A percentile compares a stretch with the other conserved stretches of the same genome.
phyloP scores from a whole-genome alignment of 305 asterid genomes.

The Plantago coronopus region DNA sequence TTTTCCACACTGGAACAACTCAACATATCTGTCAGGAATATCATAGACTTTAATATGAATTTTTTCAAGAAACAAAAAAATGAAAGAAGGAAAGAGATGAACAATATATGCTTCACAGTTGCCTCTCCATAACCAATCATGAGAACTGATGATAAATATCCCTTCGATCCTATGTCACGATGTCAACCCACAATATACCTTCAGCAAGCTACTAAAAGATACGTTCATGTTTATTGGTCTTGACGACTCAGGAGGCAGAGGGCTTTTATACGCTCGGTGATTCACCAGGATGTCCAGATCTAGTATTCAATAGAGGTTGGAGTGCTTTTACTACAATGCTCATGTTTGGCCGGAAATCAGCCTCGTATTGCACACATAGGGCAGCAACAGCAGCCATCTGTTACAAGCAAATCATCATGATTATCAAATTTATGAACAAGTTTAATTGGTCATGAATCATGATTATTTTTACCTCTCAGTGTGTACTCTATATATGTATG shows the following conservation, averaged over 20 bases:
- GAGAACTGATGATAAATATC: too few relatives aligned
- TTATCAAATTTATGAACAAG: not conserved
- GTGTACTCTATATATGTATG: not conserved
- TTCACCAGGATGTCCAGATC: constrained; percentile 34
- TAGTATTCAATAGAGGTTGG: constrained; percentile 48
- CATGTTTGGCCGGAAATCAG: constrained; percentile 55
- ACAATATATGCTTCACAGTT: not conserved
- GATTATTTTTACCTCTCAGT: not conserved
- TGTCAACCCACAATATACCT: not conserved
- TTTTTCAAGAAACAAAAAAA: too few relatives aligned
- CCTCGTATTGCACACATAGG: constrained; percentile 49
- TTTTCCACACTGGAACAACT: too few relatives aligned
- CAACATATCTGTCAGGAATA: too few relatives aligned
- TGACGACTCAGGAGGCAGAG: not conserved
- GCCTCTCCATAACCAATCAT: not conserved
- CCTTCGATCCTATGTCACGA: too few relatives aligned
- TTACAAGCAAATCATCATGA: constrained; percentile 1
- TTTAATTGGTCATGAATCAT: too few relatives aligned
- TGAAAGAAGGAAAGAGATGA: not conserved
- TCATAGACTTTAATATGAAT: not conserved
- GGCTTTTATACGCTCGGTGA: constrained; percentile 28
- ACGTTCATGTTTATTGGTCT: not conserved
- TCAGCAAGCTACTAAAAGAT: constrained; percentile 5
- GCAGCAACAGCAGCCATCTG: constrained; percentile 66
- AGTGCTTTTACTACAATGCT: constrained; percentile 57